Conservation (phyloP, 306 rosid species). For the Albizia julibrissin region DNA sequence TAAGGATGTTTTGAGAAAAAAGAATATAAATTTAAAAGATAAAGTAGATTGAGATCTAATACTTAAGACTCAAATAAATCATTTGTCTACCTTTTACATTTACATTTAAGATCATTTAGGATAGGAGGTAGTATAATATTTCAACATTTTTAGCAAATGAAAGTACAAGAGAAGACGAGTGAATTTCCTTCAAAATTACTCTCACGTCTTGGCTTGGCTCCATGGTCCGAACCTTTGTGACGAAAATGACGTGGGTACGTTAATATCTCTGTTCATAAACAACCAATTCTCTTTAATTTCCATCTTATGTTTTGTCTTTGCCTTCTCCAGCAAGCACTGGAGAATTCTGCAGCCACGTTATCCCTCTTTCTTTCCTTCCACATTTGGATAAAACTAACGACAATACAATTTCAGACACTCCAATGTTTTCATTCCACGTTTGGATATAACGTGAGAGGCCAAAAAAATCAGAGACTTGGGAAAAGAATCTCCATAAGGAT, state of each 20-base stretch:
- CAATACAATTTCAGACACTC: background rate
- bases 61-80: too few species aligned
- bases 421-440: background rate
- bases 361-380: background rate
- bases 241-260: background rate
- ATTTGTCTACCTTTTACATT: too few species aligned
- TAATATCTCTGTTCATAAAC: conserved; percentile 27
- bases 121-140: too few species aligned
- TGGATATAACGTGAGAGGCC: background rate
- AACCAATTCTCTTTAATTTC: conserved; percentile 27
- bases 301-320: conserved; percentile 27
- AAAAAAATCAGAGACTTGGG: conserved; percentile 9
- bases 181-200: background rate
- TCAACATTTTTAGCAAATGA: background rate
- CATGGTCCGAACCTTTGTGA: background rate
- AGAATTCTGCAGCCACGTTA: conserved; percentile 27
- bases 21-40: too few species aligned
- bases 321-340: background rate
- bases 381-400: background rate
- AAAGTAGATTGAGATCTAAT: too few species aligned
- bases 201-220: background rate
- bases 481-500: background rate
- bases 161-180: background rate
- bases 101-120: too few species aligned
- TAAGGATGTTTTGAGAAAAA: too few species aligned